These are phyloP conservation scores for Kwoniella dendrophila DNA, from an alignment of 768 basidiomycete species.

Conservation along the genomic window DNA sequence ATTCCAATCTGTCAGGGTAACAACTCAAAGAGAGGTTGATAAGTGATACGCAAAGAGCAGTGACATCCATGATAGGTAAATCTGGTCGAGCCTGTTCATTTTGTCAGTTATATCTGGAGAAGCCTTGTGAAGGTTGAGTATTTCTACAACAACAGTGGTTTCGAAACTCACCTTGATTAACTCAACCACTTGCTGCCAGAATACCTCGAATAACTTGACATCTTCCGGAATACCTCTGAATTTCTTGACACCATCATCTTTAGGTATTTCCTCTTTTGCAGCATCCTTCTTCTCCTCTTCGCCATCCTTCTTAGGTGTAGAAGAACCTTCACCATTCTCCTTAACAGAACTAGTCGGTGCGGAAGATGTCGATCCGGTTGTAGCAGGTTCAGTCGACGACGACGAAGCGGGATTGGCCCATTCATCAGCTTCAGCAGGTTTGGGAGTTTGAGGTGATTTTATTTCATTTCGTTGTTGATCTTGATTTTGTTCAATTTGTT, in stretches of 20 bases:
- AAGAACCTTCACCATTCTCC: constrained; percentile 17
- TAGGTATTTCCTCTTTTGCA: constrained; percentile 19
- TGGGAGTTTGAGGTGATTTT: constrained; percentile 9
- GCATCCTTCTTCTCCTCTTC: constrained; percentile 52
- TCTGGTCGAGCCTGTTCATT: constrained; percentile 83
- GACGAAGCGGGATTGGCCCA: constrained; percentile 38
- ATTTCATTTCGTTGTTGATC: too few relatives aligned
- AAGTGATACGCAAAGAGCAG: constrained; percentile 90
- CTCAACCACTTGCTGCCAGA: constrained; percentile 97
- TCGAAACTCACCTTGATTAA: constrained; percentile 77
- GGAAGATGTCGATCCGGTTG: constrained; percentile 1
- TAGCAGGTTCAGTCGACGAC: constrained; percentile 13
- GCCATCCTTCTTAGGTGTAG: constrained; percentile 59
- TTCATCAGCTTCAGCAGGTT: constrained; percentile 42
- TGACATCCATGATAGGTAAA: constrained; percentile 94
- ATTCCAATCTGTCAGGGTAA: constrained; percentile 95
- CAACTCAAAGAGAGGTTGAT: constrained; percentile 94
- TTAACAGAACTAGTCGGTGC: constrained; percentile 10
- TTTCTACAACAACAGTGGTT: neutral
- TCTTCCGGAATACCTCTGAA: constrained; percentile 95
- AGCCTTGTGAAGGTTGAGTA: neutral
- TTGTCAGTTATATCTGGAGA: constrained; percentile 14
- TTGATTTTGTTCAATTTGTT: too few relatives aligned
- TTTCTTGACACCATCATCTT: constrained; percentile 61
- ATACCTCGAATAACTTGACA: constrained; percentile 94